These are phyloP conservation scores for Sapria himalayana DNA, from an alignment of 345 rosid species.

Conservation along the genomic window DNA sequence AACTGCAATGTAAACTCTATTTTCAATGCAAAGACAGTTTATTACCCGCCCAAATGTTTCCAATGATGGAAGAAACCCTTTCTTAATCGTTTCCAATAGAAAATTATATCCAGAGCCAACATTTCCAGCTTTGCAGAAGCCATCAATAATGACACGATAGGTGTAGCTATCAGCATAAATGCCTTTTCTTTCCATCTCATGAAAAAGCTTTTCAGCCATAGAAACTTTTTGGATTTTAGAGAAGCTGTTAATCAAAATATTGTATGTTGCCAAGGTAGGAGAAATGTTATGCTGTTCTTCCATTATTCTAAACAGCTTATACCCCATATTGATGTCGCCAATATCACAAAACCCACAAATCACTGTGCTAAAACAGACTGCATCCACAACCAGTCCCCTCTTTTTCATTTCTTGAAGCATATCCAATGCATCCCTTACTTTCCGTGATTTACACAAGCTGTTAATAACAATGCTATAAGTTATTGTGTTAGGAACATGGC, in stretches of 20 bases:
- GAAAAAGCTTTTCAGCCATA: constrained; percentile 43
- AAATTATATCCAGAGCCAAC: constrained; percentile 30
- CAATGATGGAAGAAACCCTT: constrained; percentile 47
- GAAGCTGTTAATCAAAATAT: constrained; percentile 56
- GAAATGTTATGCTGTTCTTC: constrained; percentile 28
- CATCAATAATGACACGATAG: constrained; percentile 57
- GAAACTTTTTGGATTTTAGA: constrained; percentile 36
- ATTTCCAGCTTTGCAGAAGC: constrained; percentile 61
- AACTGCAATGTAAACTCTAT: constrained; percentile 51
- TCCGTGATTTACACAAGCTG: constrained; percentile 57
- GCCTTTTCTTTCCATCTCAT: constrained; percentile 38
- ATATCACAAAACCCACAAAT: constrained; percentile 44
- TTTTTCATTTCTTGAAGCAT: constrained; percentile 35
- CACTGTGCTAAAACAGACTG: constrained; percentile 43
- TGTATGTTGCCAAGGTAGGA: constrained; percentile 42
- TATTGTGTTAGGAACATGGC: constrained; percentile 49
- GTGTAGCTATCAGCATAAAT: constrained; percentile 54
- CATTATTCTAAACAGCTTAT: constrained; percentile 32
- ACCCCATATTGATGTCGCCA: constrained; percentile 53
- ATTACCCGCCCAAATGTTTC: constrained; percentile 60
- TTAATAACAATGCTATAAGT: constrained; percentile 74
- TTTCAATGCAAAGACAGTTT: constrained; percentile 58
- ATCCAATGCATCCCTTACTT: constrained; percentile 39
- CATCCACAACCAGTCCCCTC: constrained; percentile 39
- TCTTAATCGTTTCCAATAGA: constrained; percentile 34